These are phyloP conservation scores for Aegilops speltoides DNA, from an alignment of 176 grass and related monocot species.

Conservation along the genomic window DNA sequence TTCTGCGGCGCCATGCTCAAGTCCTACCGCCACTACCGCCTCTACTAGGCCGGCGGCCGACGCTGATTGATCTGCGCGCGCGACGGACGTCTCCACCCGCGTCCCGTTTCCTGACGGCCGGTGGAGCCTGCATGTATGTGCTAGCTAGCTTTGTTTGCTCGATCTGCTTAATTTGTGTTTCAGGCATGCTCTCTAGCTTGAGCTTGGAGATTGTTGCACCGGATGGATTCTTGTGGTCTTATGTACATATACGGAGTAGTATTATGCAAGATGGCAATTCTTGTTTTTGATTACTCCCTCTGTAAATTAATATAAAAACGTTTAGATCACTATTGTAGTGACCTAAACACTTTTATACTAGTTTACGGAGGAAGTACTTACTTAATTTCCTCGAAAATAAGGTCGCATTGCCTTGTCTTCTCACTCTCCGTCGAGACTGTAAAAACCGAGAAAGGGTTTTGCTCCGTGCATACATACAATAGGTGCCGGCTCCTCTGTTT, in stretches of 20 bases:
- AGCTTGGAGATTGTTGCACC: not conserved
- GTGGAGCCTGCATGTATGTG: not conserved
- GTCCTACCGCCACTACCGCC: conserved; percentile 77
- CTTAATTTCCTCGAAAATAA: not conserved
- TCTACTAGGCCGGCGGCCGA: not conserved
- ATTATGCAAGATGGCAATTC: not conserved
- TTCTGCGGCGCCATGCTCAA: conserved; percentile 99
- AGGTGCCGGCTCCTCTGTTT: too few species aligned
- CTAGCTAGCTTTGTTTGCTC: not conserved
- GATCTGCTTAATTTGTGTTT: not conserved
- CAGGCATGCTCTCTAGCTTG: not conserved
- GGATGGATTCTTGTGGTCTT: not conserved
- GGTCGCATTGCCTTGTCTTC: not conserved
- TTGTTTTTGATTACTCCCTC: too few species aligned
- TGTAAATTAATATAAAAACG: too few species aligned
- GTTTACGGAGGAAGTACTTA: too few species aligned
- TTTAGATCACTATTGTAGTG: too few species aligned
- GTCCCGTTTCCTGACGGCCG: conserved; percentile 1
- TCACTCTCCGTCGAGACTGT: too few species aligned
- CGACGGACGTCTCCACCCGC: not conserved
- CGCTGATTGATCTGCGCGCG: not conserved
- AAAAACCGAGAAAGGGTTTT: too few species aligned
- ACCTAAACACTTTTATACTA: too few species aligned
- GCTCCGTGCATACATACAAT: too few species aligned
- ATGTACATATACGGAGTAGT: not conserved